These are phyloP conservation scores for Cordyceps cateniannulata DNA, from an alignment of 2,329 filamentous ascomycete species.

Conservation along the genomic window DNA sequence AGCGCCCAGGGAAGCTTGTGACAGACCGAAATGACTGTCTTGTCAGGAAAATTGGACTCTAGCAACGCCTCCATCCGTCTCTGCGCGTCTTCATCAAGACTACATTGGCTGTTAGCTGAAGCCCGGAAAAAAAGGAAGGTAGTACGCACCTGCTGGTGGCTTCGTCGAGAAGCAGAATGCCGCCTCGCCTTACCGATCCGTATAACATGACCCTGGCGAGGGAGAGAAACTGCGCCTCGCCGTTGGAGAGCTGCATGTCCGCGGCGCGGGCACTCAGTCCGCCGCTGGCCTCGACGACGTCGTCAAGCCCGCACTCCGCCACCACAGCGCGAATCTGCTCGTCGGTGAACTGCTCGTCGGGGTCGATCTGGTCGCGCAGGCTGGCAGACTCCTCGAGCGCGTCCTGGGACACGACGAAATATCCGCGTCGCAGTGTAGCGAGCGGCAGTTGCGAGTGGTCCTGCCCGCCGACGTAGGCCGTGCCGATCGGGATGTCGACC, in stretches of 20 bases:
- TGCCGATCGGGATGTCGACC: not conserved
- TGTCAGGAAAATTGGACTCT: not conserved
- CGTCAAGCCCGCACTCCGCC: not conserved
- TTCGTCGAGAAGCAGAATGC: constrained; percentile 1
- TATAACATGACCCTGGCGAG: not conserved
- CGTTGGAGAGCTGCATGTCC: not conserved
- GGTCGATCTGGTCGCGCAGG: not conserved
- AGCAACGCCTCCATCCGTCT: not conserved
- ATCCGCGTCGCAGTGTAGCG: not conserved
- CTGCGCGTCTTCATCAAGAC: not conserved
- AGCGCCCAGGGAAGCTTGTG: constrained; percentile 1
- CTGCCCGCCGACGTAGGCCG: not conserved
- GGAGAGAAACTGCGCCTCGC: not conserved
- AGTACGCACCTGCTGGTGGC: not conserved
- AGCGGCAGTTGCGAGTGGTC: not conserved
- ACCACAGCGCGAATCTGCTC: not conserved
- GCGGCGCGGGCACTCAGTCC: not conserved
- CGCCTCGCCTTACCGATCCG: not conserved
- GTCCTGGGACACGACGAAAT: not conserved
- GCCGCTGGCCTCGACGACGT: not conserved
- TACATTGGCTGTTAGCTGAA: not conserved
- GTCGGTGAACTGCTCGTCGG: not conserved
- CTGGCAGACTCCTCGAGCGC: not conserved
- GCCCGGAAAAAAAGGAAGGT: not conserved
- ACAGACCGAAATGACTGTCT: constrained; percentile 1